Evolutionary conservation across 1,284 basidiomycete genomes (phyloP).

Genomic region (Marasmius sp.): DNA sequence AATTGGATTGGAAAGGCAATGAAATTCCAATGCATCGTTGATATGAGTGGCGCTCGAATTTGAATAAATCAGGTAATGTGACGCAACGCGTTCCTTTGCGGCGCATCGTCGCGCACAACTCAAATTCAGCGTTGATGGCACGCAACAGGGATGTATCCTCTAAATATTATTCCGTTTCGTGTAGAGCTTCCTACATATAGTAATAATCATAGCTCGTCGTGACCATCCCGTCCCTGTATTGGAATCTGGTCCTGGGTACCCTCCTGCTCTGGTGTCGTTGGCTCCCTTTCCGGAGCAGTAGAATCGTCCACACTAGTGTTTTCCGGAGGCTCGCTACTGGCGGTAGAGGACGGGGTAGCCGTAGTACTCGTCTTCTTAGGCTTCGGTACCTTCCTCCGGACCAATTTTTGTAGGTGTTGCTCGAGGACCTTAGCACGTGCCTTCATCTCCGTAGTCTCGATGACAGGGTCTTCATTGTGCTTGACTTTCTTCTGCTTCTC

Average conservation of each 20-base stretch:
- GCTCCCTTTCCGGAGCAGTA: not conserved
- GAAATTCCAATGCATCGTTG: too few species aligned
- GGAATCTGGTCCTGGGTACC: conserved; percentile 11
- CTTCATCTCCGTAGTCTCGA: conserved; percentile 82
- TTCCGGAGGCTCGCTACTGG: not conserved
- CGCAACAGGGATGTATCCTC: too few species aligned
- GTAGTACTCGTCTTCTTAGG: conserved; percentile 47
- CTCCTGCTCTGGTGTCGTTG: conserved; percentile 5
- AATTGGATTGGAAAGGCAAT: too few species aligned
- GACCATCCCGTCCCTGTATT: conserved; percentile 7
- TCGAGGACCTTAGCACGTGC: conserved; percentile 79
- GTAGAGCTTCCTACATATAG: not conserved
- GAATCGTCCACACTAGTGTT: not conserved
- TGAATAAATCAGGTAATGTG: too few species aligned
- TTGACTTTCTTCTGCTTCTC: conserved; percentile 77
- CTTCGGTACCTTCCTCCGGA: conserved; percentile 64
- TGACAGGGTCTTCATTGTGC: conserved; percentile 77
- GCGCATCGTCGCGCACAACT: too few species aligned
- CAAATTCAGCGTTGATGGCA: too few species aligned
- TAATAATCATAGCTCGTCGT: conserved; percentile 11
- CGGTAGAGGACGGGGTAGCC: conserved; percentile 23
- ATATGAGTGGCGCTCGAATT: too few species aligned
- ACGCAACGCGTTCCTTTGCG: too few species aligned
- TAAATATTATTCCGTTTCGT: too few species aligned
- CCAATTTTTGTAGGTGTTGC: conserved; percentile 66